Evolutionary conservation across 257 asterid species (phyloP).

Genomic region (Jacaranda copaia): DNA sequence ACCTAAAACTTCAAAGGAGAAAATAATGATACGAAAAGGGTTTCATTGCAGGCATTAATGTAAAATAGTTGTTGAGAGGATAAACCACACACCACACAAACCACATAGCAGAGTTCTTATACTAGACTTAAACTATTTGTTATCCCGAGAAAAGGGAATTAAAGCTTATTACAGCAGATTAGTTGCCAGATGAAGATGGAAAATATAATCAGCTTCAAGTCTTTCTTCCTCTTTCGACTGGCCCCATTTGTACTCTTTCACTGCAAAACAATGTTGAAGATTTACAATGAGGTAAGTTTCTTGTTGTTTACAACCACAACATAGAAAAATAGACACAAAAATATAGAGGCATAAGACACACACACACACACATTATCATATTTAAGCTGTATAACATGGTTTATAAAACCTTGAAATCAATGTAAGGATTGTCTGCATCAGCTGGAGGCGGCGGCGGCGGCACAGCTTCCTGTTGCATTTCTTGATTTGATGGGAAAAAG

Average conservation of each 20-base stretch:
- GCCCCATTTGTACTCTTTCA: background rate
- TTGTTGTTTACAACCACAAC: background rate
- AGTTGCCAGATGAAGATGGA: background rate
- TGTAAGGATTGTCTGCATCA: conserved; percentile 24
- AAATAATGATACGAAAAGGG: no score
- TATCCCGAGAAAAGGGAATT: no score
- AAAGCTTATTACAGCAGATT: no score
- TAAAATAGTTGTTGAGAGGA: no score
- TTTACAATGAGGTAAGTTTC: background rate
- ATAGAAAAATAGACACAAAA: background rate
- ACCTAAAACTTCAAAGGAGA: no score
- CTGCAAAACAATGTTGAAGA: conserved; percentile 2
- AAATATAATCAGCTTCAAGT: background rate
- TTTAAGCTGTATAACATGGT: background rate
- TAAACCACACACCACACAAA: no score
- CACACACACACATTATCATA: no score
- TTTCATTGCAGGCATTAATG: no score
- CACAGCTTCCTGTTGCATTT: conserved; percentile 8
- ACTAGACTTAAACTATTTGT: no score
- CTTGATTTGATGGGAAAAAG: conserved; percentile 7
- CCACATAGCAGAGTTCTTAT: no score
- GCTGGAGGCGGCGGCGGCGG: conserved; percentile 14
- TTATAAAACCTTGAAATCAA: conserved; percentile 35
- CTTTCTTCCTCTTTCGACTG: background rate
- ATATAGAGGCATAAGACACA: background rate